Percentiles rank a stretch among this genome's conserved stretches.
phyloP scores from a whole-genome alignment of 768 basidiomycete species.

The Agaricus bisporus region DNA sequence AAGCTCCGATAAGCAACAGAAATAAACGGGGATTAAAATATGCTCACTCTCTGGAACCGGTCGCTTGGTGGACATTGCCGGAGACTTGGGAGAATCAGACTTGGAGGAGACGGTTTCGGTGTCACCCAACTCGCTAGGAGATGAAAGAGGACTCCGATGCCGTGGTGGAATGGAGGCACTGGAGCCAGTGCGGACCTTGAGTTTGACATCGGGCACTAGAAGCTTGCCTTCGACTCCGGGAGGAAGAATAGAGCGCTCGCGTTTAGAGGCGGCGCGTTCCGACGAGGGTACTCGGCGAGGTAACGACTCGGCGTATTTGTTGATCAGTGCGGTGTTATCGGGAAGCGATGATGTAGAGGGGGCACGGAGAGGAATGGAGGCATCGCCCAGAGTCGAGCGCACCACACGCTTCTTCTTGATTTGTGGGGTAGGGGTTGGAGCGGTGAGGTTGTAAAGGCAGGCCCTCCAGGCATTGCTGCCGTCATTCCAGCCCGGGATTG shows the following conservation, averaged over 20 bases:
- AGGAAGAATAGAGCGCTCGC: slow-evolving; percentile 51
- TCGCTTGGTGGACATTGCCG: slow-evolving; percentile 24
- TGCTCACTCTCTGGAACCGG: slow-evolving; percentile 50
- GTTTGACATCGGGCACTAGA: slow-evolving; percentile 40
- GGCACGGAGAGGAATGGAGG: slow-evolving; percentile 3
- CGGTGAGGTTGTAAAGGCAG: slow-evolving; percentile 44
- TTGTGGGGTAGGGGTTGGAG: slow-evolving; percentile 43
- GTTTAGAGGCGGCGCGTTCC: slow-evolving; percentile 16
- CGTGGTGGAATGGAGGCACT: slow-evolving; percentile 30
- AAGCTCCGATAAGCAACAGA: slow-evolving; percentile 6
- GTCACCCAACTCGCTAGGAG: slow-evolving; percentile 21
- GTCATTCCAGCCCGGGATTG: slow-evolving; percentile 63
- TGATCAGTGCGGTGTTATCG: slow-evolving; percentile 37
- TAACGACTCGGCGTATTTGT: slow-evolving; percentile 46
- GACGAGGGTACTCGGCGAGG: slow-evolving; percentile 13
- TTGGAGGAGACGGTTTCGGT: slow-evolving; percentile 23
- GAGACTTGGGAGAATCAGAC: slow-evolving; percentile 17
- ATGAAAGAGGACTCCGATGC: slow-evolving; percentile 28
- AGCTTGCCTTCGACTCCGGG: slow-evolving; percentile 61
- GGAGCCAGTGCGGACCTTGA: slow-evolving; percentile 31
- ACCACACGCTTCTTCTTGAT: slow-evolving; percentile 5
- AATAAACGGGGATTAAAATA: background rate
- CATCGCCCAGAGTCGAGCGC: slow-evolving; percentile 18
- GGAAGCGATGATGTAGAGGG: slow-evolving; percentile 15
- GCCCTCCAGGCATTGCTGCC: slow-evolving; percentile 61